Evolutionary conservation across 371 early-diverging fungal species (phyloP), one percentile per base, ranked within the genome.

Genomic region (Syncephalastrum racemosum): DNA sequence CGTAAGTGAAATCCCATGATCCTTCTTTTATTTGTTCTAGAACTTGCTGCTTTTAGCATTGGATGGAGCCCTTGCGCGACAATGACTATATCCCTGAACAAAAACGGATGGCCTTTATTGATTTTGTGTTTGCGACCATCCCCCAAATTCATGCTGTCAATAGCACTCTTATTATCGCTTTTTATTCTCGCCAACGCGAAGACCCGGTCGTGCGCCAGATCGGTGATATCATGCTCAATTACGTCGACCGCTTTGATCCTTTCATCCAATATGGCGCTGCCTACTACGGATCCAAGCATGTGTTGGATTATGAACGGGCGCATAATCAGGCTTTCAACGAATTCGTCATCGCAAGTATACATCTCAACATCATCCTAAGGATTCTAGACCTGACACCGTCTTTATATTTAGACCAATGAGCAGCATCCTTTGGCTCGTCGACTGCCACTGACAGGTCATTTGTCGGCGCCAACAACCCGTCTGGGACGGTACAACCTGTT

Each of bases 251-350:
- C 36, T 89, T 95, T 59, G 80, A 87, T 36, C 87, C 89, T 0
- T 93, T 93, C 59, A 86, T 95, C 4, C 81, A 76, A 19, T 97
- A 97, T 71, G 92, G 95, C 23, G 91, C 90, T 8, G 87, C 90
- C 68, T 94, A 94, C 60, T 83, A 87, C 16, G 84, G 84, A 62
- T 91, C 90, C 16, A 91, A 90, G 64, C 80, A 86, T 60, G 73
- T 76, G 14, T 81, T 92, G 53, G 95, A 94, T 45, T 70, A 79
- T 7, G 96, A 95, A 58, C 82, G 82, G 50, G 75, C 73, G 31
- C 64, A 55, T n/a, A 94, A 95, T 60, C 56, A 58, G 10, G 68
- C 58, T 36, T 88, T 96, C 39, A 76, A 67, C 27, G 82, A 85
- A 60, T 95, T 93, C 74, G 79, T 89, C 25, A 79, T 81, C 62